Evolutionary conservation across 2,329 filamentous ascomycete species (phyloP), one percentile per base, ranked within the genome.

Genomic region (Penicillium sp.): DNA sequence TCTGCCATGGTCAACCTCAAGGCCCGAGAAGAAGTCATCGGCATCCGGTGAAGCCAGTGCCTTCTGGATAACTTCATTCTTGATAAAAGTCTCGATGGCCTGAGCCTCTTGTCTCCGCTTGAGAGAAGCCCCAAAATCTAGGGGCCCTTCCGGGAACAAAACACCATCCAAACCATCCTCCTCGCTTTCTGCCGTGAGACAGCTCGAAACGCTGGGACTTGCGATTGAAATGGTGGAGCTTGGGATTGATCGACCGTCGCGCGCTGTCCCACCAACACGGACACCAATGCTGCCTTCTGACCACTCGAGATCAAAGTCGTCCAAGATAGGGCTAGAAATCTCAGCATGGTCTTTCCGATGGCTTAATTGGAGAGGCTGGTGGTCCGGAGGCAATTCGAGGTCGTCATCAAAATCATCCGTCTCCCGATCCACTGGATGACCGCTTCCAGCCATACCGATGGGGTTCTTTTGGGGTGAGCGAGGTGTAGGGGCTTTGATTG

Each of bases 151-250:
- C 0, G 95, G 95, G 19, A 98, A 83, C 22, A 97, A 83, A 15
- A 99, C 84, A n/a, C 94, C 94, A 63, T 95, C 91, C 63, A 98
- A 86, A 7, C 91, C 90, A 76, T 98, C 94, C 68, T 97, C 93
- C 73, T 97, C 94, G 73, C 93, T 98, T 80, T 97, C 95, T 10
- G 88, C 86, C 1, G 93, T 97, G 69, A 96, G 88, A 66, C 91
- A 95, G 77, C 94, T 98, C 22, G 93, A 91, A 59, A 96, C 86
- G 75, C 93, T 98, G 15, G 95, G 94, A 73, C 94, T 98, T 76
- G 97, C 85, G 30, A 92, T 91, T 42, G 93, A 97, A 38, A 90
- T 88, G 19, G 92, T 94, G 0, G 93, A 97, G 80, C 92, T 95
- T 71, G 92, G 88, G 71, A 89, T 88, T 53, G 92, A 93, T 44